Evolutionary conservation across 2,329 filamentous ascomycete species (phyloP), one percentile per base, ranked within the genome.

Genomic region (Cadophora malorum): DNA sequence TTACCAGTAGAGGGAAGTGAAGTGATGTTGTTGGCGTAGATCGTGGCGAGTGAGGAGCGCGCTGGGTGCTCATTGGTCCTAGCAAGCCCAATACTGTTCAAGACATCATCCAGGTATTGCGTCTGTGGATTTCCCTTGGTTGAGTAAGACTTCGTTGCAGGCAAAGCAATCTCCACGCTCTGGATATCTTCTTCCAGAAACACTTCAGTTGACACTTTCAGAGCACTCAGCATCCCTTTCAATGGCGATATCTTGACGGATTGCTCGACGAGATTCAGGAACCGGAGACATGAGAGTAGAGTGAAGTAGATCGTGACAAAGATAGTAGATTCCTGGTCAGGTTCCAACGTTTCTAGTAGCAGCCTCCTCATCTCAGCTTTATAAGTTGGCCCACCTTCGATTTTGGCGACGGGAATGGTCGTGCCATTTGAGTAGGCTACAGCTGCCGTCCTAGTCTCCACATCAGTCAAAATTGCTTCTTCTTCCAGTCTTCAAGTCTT

Each of bases 31-130:
- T 60, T 25, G 7, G 41, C 19, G 21, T 31, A 31, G 23, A 19
- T 16, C 1, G 58, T 31, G 1, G 58, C 58, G 23, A 47, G 4
- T 3, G 35, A 45, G 4, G 41, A 41, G 7, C 35, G 35, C 4
- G 58, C 45, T 16, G 58, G 58, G 12, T 47, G 58, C 45, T 60
- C 35, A 16, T 60, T 60, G 1, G 31, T 41, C 21, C 58, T 23
- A 6, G 41, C 25, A 0, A 60, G 19, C 1, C 58, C 21, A 3
- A 60, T 25, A 16, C 35, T 45, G n/a, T 9, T 16, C 58, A 60
- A n/a, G 1, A 60, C 45, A 0, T 0, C 12, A 28, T 60, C 35
- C 21, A 60, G 10, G 2, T 45, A 4, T 5, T 38, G 35, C 14
- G 58, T 60, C 9, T 45, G 58, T 6, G 5, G 23, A 47, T 60